phyloP scores from a whole-genome alignment of 352 stramenopile species.

The Phytophthora hybrid region DNA sequence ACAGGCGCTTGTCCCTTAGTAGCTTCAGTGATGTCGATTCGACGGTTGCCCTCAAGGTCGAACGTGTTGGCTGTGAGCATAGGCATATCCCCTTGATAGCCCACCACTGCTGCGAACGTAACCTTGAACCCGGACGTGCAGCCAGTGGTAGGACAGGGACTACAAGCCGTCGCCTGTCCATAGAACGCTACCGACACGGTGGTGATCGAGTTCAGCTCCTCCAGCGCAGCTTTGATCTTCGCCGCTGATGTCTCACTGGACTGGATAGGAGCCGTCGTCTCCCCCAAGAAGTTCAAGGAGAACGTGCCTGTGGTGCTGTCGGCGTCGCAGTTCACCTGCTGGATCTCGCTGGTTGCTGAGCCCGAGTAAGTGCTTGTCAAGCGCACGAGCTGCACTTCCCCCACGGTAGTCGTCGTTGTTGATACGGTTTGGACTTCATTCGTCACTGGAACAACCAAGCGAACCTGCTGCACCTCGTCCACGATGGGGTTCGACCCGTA shows the following conservation, averaged over 20 bases:
- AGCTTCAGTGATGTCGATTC: conserved; percentile 85
- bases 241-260: conserved; percentile 70
- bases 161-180: conserved; percentile 70
- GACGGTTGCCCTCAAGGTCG: conserved; percentile 88
- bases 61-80: conserved; percentile 86
- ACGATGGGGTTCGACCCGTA: conserved; percentile 84
- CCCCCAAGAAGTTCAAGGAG: conserved; percentile 81
- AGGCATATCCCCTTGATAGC: conserved; percentile 89
- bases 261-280: conserved; percentile 90
- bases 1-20: conserved; percentile 88
- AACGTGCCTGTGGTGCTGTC: conserved; percentile 86
- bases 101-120: conserved; percentile 87
- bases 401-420: conserved; percentile 62
- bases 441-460: conserved; percentile 63
- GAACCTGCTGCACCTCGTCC: conserved; percentile 84
- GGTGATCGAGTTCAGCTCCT: conserved; percentile 92
- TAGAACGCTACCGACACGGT: conserved; percentile 86
- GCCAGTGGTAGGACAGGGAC: conserved; percentile 62
- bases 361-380: conserved; percentile 84
- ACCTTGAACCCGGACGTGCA: conserved; percentile 86
- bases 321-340: conserved; percentile 94
- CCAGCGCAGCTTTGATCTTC: conserved; percentile 87
- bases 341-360: conserved; percentile 74
- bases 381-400: conserved; percentile 92
- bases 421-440: conserved; percentile 85